Evolutionary conservation across 1,284 basidiomycete genomes (phyloP).

Genomic region (Rhodofomes roseus): DNA sequence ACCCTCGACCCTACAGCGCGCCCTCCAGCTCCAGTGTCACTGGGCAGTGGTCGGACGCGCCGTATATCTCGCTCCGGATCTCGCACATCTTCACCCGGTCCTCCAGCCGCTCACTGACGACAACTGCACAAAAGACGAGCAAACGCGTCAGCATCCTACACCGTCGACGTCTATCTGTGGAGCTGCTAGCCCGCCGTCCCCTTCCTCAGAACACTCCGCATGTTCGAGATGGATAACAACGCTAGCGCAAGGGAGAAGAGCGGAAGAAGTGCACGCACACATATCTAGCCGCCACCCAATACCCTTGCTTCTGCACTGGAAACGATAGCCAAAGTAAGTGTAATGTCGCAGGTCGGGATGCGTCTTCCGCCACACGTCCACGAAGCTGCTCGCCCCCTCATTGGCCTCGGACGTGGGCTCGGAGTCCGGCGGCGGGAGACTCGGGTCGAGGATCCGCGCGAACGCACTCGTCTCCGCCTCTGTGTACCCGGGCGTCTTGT

Average conservation of each 20-base stretch:
- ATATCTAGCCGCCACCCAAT: conserved; percentile 87
- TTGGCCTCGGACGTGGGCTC: conserved; percentile 18
- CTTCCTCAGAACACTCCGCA: no score
- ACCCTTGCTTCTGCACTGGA: conserved; percentile 77
- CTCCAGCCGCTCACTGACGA: conserved; percentile 64
- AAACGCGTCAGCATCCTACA: background rate
- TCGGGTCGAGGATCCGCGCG: conserved; percentile 55
- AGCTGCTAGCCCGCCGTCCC: background rate
- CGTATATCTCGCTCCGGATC: conserved; percentile 81
- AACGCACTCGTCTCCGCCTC: conserved; percentile 74
- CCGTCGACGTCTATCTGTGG: background rate
- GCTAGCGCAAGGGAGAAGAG: background rate
- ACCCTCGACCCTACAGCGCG: conserved; percentile 10
- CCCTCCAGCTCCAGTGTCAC: conserved; percentile 65
- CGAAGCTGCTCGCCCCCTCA: conserved; percentile 44
- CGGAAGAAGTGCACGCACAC: conserved; percentile 47
- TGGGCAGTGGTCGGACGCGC: conserved; percentile 83
- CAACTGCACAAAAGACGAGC: conserved; percentile 41
- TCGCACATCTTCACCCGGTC: conserved; percentile 71
- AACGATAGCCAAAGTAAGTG: conserved; percentile 85
- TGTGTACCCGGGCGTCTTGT: conserved; percentile 78
- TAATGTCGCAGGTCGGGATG: conserved; percentile 72
- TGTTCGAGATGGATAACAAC: background rate
- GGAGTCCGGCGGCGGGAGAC: conserved; percentile 14
- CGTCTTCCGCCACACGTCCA: conserved; percentile 79